phyloP scores from a whole-genome alignment of 176 grass and related monocot species.

The Aegilops speltoides region DNA sequence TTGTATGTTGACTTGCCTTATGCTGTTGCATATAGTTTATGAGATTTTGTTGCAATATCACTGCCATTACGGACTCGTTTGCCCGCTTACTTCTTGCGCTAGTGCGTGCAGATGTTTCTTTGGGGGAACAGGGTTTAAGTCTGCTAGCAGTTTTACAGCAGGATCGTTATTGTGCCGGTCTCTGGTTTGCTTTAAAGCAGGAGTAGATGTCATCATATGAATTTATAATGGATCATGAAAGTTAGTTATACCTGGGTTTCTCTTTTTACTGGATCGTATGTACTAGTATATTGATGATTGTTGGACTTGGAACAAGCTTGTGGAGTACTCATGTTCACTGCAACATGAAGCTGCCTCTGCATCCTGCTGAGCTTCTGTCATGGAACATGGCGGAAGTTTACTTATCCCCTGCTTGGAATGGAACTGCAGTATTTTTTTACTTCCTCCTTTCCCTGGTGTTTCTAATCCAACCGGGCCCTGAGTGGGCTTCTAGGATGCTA shows the following conservation, averaged over 20 bases:
- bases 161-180: not conserved
- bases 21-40: slow-evolving; percentile 31
- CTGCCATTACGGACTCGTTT: not conserved
- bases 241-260: not conserved
- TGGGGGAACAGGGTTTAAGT: not conserved
- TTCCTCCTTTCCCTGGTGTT: too few relatives aligned
- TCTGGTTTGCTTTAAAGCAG: not conserved
- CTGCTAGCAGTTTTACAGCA: not conserved
- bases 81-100: not conserved
- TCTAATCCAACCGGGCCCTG: too few relatives aligned
- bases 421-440: too few relatives aligned
- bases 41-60: not conserved
- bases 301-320: not conserved
- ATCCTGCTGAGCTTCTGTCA: not conserved
- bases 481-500: too few relatives aligned
- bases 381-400: not conserved
- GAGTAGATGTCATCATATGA: not conserved
- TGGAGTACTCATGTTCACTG: not conserved
- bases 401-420: too few relatives aligned
- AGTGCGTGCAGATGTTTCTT: not conserved
- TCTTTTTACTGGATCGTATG: not conserved
- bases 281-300: not conserved
- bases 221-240: not conserved
- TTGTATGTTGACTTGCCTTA: slow-evolving; percentile 30
- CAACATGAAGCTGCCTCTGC: not conserved